These are phyloP conservation scores for Scheffersomyces stipitis DNA, from an alignment of 805 yeast genomes.

Conservation along the genomic window DNA sequence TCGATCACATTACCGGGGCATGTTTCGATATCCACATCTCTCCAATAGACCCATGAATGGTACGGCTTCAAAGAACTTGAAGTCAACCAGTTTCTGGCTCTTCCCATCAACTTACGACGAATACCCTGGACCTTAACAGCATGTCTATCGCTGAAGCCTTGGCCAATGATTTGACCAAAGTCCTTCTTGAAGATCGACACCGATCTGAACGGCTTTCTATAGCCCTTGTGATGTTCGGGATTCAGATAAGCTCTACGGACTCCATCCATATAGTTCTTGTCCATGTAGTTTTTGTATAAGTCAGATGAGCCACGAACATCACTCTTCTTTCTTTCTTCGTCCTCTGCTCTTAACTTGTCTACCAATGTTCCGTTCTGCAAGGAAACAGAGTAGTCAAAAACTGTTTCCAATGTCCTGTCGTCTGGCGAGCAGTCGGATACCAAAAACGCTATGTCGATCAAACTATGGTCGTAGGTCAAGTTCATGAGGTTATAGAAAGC, in stretches of 20 bases:
- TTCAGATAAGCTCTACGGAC: constrained; percentile 61
- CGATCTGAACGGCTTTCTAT: constrained; percentile 69
- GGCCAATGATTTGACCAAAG: constrained; percentile 83
- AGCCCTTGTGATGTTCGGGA: constrained; percentile 61
- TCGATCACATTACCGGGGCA: constrained; percentile 76
- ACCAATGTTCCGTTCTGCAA: constrained; percentile 70
- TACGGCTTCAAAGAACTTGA: constrained; percentile 74
- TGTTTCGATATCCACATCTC: constrained; percentile 84
- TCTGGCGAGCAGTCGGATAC: constrained; percentile 76
- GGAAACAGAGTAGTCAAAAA: constrained; percentile 63
- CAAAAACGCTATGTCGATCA: constrained; percentile 77
- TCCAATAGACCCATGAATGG: constrained; percentile 91
- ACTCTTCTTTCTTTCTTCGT: constrained; percentile 26
- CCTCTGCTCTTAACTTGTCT: constrained; percentile 45
- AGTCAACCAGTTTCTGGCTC: constrained; percentile 83
- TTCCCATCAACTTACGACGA: constrained; percentile 80
- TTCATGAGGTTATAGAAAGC: constrained; percentile 87
- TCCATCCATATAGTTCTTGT: constrained; percentile 53
- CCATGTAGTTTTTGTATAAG: constrained; percentile 70
- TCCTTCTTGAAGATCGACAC: constrained; percentile 79
- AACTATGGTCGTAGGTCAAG: constrained; percentile 76
- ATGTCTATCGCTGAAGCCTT: constrained; percentile 80
- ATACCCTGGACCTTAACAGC: constrained; percentile 85
- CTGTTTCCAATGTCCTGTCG: constrained; percentile 64
- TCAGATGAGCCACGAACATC: constrained; percentile 57